Evolutionary conservation across 345 rosid genomes (phyloP).

Genomic region (thale cress (Arabidopsis thaliana)): TAIR10.1 NC_003071.7:16713001-16713500

Average conservation of each 20-base stretch:
- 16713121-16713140: not conserved
- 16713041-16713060: not conserved
- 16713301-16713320: not conserved
- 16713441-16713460: not conserved
- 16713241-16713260: not conserved
- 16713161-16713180: not conserved
- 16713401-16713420: not conserved
- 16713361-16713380: not conserved
- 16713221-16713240: not conserved
- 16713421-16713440: too few relatives aligned
- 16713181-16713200: not conserved
- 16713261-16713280: not conserved
- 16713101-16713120: not conserved
- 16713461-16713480: not conserved
- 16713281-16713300: not conserved
- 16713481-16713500: not conserved
- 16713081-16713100: not conserved
- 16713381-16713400: not conserved
- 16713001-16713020: not conserved
- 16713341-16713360: not conserved
- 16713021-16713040: not conserved
- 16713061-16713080: not conserved
- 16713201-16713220: not conserved
- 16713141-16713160: conserved; percentile 1
- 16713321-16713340: not conserved